Evolutionary conservation across 805 yeast genomes (phyloP).

Genomic region (Lipomyces starkeyi): DNA sequence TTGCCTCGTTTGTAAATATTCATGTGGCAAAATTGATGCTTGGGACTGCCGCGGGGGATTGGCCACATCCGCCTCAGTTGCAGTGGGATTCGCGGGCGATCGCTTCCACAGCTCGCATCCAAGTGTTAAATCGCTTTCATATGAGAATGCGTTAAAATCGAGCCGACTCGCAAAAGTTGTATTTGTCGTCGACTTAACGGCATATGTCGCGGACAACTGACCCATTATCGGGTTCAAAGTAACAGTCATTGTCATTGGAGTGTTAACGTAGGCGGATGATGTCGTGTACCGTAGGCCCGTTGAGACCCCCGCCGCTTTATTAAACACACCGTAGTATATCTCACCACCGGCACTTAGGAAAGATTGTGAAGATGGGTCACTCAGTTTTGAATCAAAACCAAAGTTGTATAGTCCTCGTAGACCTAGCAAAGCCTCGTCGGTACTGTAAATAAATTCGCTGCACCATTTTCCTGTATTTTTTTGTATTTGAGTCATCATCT

Average conservation of each 20-base stretch:
- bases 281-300: slow-evolving; percentile 85
- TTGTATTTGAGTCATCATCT: slow-evolving; percentile 72
- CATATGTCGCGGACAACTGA: slow-evolving; percentile 82
- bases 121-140: slow-evolving; percentile 80
- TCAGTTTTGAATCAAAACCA: slow-evolving; percentile 43
- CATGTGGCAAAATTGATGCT: background rate
- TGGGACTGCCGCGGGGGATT: background rate
- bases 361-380: slow-evolving; percentile 47
- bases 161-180: slow-evolving; percentile 83
- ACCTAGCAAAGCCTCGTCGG: slow-evolving; percentile 84
- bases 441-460: slow-evolving; percentile 77
- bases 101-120: slow-evolving; percentile 79
- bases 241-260: slow-evolving; percentile 86
- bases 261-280: slow-evolving; percentile 81
- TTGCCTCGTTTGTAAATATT: background rate
- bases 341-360: slow-evolving; percentile 81
- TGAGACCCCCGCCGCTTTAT: slow-evolving; percentile 88
- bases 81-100: background rate
- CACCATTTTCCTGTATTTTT: slow-evolving; percentile 65
- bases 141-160: slow-evolving; percentile 89
- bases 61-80: background rate
- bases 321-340: slow-evolving; percentile 81
- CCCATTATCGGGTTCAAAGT: slow-evolving; percentile 91
- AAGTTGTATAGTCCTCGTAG: slow-evolving; percentile 78
- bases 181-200: slow-evolving; percentile 76